Percentiles rank a stretch among this genome's conserved stretches.
Evolutionary conservation across 176 grass and related monocot genomes (phyloP).

Genomic region (Carex kokanica): DNA sequence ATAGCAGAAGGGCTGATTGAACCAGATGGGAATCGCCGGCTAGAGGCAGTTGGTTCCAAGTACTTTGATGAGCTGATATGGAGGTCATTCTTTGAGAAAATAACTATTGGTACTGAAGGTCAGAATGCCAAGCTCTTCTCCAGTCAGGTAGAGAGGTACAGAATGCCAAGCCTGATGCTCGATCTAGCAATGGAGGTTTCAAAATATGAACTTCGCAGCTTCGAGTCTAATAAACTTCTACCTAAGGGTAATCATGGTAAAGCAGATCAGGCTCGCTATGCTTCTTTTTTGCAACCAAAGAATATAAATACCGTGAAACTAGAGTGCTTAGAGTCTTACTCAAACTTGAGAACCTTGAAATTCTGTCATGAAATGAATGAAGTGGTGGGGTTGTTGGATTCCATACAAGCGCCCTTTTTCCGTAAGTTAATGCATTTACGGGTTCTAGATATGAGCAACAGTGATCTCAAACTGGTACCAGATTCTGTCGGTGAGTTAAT

Average conservation of each 20-base stretch:
- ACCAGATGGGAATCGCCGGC: background rate
- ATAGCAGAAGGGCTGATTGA: slow-evolving; percentile 54
- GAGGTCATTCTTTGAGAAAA: slow-evolving; percentile 41
- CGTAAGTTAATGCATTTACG: slow-evolving; percentile 27
- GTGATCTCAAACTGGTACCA: slow-evolving; percentile 27
- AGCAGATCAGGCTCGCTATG: slow-evolving; percentile 17
- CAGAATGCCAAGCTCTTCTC: slow-evolving; percentile 9
- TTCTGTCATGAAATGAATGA: no score
- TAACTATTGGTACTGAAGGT: no score
- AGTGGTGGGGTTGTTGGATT: background rate
- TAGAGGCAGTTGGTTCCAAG: slow-evolving; percentile 33
- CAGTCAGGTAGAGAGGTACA: slow-evolving; percentile 26
- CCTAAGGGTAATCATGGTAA: no score
- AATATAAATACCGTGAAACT: no score
- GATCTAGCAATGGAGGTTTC: background rate
- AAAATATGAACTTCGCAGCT: background rate
- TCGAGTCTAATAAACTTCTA: background rate
- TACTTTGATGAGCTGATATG: slow-evolving; percentile 44
- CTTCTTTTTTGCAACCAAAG: background rate
- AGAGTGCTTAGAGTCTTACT: no score
- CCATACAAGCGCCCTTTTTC: slow-evolving; percentile 10
- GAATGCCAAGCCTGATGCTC: slow-evolving; percentile 35
- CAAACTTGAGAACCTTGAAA: background rate
- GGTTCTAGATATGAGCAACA: slow-evolving; percentile 42
- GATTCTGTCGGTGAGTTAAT: slow-evolving; percentile 34